These are phyloP conservation scores for Apiotrichum akiyoshidainum DNA, from an alignment of 1,284 basidiomycete species.

Conservation along the genomic window DNA sequence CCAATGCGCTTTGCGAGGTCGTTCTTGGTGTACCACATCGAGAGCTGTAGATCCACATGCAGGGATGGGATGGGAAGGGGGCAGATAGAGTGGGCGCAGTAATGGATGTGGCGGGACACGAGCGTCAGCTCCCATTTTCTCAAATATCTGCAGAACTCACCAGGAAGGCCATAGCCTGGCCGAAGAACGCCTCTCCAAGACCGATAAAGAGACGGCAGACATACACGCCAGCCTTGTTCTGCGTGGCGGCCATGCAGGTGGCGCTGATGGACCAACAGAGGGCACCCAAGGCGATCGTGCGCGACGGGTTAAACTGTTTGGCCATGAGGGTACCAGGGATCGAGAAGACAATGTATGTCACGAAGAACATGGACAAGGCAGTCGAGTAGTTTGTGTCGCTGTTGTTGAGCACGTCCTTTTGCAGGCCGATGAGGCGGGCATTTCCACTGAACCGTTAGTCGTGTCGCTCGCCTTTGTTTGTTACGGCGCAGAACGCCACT, in stretches of 20 bases:
- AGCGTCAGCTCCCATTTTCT: too few relatives aligned
- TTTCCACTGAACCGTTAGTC: slow-evolving; percentile 30
- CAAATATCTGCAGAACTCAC: too few relatives aligned
- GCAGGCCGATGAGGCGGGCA: slow-evolving; percentile 46
- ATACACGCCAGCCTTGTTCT: slow-evolving; percentile 44
- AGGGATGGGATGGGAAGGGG: too few relatives aligned
- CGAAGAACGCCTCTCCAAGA: slow-evolving; percentile 45
- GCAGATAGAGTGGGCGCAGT: too few relatives aligned
- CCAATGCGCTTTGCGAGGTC: slow-evolving; percentile 53
- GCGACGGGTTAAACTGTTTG: slow-evolving; percentile 46
- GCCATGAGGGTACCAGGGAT: slow-evolving; percentile 44
- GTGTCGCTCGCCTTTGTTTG: too few relatives aligned
- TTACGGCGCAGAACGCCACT: slow-evolving; percentile 13
- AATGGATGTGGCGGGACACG: too few relatives aligned
- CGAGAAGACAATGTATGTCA: slow-evolving; percentile 49
- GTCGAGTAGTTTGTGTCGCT: slow-evolving; percentile 49
- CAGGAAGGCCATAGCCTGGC: slow-evolving; percentile 45
- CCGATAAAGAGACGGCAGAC: slow-evolving; percentile 52
- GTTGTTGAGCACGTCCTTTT: slow-evolving; percentile 38
- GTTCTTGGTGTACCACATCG: slow-evolving; percentile 48
- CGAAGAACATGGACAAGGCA: slow-evolving; percentile 49
- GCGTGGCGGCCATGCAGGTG: slow-evolving; percentile 46
- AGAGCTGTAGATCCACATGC: slow-evolving; percentile 15
- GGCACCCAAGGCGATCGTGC: slow-evolving; percentile 49
- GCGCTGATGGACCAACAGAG: slow-evolving; percentile 52